phyloP scores from a whole-genome alignment of 75 land plant genomes.

The Sequoiadendron giganteum region DNA sequence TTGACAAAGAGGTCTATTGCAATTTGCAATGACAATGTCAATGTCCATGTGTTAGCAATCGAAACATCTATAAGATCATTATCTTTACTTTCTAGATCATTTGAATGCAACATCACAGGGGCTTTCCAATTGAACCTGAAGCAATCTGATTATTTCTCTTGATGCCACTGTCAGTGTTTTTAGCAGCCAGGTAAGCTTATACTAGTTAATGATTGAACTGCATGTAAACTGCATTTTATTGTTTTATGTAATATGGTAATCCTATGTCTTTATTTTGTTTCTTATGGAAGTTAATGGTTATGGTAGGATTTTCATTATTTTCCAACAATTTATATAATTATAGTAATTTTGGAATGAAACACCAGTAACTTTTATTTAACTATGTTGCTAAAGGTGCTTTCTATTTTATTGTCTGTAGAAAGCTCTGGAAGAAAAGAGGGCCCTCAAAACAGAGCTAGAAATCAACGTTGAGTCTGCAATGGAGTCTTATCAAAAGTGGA shows the following conservation, averaged over 20 bases:
- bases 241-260: too few species aligned
- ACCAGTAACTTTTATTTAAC: not conserved
- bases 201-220: too few species aligned
- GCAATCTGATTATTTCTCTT: not conserved
- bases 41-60: too few species aligned
- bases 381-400: not conserved
- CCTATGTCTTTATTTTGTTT: not conserved
- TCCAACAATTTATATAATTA: not conserved
- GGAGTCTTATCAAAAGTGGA: slow-evolving; percentile 45
- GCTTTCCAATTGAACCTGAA: not conserved
- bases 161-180: not conserved
- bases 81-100: too few species aligned
- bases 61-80: too few species aligned
- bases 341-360: not conserved
- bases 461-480: slow-evolving; percentile 44
- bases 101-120: too few species aligned
- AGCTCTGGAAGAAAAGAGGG: slow-evolving; percentile 63
- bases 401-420: slow-evolving; percentile 24
- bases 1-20: too few species aligned
- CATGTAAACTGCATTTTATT: too few species aligned
- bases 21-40: too few species aligned
- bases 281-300: not conserved
- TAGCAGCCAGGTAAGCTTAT: too few species aligned
- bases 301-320: not conserved
- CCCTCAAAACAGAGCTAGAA: slow-evolving; percentile 36